phyloP scores from a whole-genome alignment of 805 yeast species.

The Monosporozyma solicola region DNA sequence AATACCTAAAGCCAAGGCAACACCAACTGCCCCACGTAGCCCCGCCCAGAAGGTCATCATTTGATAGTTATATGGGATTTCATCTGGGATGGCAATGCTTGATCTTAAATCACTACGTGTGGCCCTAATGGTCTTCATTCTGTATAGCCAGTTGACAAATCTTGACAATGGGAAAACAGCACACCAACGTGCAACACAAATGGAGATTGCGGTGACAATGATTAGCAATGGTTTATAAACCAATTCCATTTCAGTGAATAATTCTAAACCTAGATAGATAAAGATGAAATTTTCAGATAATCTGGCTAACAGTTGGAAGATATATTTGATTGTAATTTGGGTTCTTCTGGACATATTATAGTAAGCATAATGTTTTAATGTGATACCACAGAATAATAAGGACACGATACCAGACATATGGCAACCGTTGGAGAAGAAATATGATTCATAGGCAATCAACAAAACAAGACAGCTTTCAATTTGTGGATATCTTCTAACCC shows the following conservation, averaged over 20 bases:
- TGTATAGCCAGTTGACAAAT: conserved; percentile 69
- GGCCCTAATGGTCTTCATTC: conserved; percentile 44
- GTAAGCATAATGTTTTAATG: conserved; percentile 93
- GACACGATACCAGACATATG: conserved; percentile 99
- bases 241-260: conserved; percentile 92
- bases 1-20: conserved; percentile 94
- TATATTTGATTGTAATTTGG: conserved; percentile 91
- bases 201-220: conserved; percentile 79
- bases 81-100: conserved; percentile 51
- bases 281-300: conserved; percentile 94
- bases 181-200: conserved; percentile 93
- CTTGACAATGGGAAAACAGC: conserved; percentile 92
- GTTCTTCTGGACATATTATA: conserved; percentile 96
- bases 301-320: conserved; percentile 90
- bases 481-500: conserved; percentile 89
- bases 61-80: conserved; percentile 90
- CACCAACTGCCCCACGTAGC: conserved; percentile 97
- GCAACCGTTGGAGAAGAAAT: conserved; percentile 96
- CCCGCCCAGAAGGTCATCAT: conserved; percentile 99
- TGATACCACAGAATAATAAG: conserved; percentile 88
- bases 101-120: conserved; percentile 11
- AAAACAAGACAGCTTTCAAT: conserved; percentile 91
- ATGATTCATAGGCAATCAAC: conserved; percentile 88
- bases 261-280: conserved; percentile 85
- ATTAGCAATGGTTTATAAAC: conserved; percentile 91